A percentile compares a stretch with the other conserved stretches of the same genome.
These are phyloP conservation scores for Dipodascus geniculatus DNA, from an alignment of 805 yeast species.

Conservation along the genomic window DNA sequence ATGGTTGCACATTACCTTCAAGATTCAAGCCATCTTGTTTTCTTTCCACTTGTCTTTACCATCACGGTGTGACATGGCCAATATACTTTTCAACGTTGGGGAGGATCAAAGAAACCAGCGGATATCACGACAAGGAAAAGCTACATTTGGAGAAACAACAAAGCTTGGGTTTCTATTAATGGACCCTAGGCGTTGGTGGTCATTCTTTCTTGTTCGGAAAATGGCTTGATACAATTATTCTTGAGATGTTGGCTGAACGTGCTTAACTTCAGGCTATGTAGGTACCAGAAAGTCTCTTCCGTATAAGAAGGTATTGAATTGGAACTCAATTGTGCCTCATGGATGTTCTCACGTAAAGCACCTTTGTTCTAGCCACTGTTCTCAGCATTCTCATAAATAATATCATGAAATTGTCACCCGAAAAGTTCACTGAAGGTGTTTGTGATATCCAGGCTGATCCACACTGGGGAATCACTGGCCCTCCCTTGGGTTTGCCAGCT, in stretches of 20 bases:
- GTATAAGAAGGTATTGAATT: neutral
- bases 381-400: no score
- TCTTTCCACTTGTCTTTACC: neutral
- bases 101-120: neutral
- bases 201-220: neutral
- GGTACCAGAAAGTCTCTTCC: neutral
- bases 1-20: no score
- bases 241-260: no score
- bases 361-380: neutral
- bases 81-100: neutral
- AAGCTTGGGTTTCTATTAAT: neutral
- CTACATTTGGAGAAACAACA: neutral
- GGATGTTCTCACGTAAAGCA: neutral
- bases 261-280: neutral
- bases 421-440: no score
- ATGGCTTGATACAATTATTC: neutral
- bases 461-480: no score
- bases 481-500: neutral
- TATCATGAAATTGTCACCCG: no score
- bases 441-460: no score
- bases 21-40: no score
- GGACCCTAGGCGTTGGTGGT: neutral
- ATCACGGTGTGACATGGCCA: neutral
- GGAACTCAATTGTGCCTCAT: neutral
- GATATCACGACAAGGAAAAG: neutral